Evolutionary conservation across 805 yeast genomes (phyloP).

Genomic region (Metschnikowia kunwiensis): DNA sequence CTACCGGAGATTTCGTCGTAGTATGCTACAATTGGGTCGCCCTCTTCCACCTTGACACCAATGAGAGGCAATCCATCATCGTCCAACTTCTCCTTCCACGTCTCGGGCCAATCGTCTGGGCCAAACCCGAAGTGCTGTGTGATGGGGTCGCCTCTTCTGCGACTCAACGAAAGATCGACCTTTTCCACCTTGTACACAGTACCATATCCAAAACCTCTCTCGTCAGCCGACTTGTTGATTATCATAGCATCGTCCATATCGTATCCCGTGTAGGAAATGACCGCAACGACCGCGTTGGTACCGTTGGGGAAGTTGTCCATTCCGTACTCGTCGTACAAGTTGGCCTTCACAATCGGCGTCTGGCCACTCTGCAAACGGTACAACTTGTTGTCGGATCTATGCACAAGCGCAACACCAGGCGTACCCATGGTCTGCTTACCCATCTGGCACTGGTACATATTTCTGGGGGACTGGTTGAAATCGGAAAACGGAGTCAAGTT

Average conservation of each 20-base stretch:
- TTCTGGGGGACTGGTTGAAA: conserved; percentile 98
- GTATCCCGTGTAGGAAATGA: conserved; percentile 96
- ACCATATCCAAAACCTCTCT: conserved; percentile 97
- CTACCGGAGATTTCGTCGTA: conserved; percentile 88
- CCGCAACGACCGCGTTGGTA: conserved; percentile 97
- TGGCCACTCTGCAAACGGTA: conserved; percentile 94
- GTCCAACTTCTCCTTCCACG: conserved; percentile 86
- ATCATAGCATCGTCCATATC: conserved; percentile 99
- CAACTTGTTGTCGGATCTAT: conserved; percentile 91
- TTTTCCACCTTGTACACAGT: conserved; percentile 93
- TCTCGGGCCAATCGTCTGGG: conserved; percentile 84
- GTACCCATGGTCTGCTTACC: conserved; percentile 99
- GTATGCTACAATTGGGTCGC: conserved; percentile 93
- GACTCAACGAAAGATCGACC: conserved; percentile 70
- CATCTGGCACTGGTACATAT: conserved; percentile 99
- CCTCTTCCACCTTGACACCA: conserved; percentile 86
- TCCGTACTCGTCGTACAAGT: conserved; percentile 90
- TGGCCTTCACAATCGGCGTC: conserved; percentile 94
- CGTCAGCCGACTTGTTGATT: conserved; percentile 93
- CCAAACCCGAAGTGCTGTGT: conserved; percentile 96
- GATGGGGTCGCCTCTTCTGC: conserved; percentile 91
- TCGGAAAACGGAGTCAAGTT: conserved; percentile 97
- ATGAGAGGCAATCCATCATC: conserved; percentile 89
- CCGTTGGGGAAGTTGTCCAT: conserved; percentile 99
- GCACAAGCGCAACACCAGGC: conserved; percentile 92